Base-by-base conservation (phyloP, 1,139 yeast species). In the Blastobotrys ciferrii region DNA sequence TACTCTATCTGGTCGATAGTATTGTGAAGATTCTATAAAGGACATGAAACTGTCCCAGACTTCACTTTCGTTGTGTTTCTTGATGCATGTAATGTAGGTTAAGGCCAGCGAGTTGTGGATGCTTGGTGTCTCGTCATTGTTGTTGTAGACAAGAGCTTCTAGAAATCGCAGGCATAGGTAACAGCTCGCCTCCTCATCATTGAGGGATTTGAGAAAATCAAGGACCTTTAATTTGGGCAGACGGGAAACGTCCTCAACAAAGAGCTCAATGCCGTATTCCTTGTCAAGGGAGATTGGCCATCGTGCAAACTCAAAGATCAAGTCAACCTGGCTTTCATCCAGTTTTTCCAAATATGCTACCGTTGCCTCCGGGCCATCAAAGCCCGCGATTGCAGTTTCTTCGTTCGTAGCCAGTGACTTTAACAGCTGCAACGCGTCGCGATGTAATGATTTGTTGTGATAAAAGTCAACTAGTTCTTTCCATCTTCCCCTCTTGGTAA, bases 381-480 rank as follows among this genome's bases (percentile, higher is more conserved):
- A 52, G 2, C 50, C 46, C 4, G 50, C 15, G 11, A 30, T 13
- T 18, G 35, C 48, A 14, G 31, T 45, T 6, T 50, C 50, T 2
- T 56, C 50, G 14, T 55, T 50, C 9, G 28, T 23, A 12, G 45
- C 51, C 5, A 72, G 53, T 4, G 63, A 55, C 13, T 67, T 63
- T 39, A 91, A 69, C 63, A 87, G 73, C 11, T 74, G 69, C 43
- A 92, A 68, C 0, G 97, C 95, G 49, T 82, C 81, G 12, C 72
- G 69, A 65, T 89, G 96, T 42, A 80, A 65, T 1, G 69, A 65
- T 49, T 84, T 73, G 7, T 86, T 80, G 59, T 73, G 83, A 60
- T 85, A 87, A 61, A 87, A 92, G 61, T 87, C 96, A 12, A 88
- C 75, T 39, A 92, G 71, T 57, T 89, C 97, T 41, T 76, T 77